Evolutionary conservation across 805 yeast species (phyloP).

Genomic region (Tetrapisispora fleetii): DNA sequence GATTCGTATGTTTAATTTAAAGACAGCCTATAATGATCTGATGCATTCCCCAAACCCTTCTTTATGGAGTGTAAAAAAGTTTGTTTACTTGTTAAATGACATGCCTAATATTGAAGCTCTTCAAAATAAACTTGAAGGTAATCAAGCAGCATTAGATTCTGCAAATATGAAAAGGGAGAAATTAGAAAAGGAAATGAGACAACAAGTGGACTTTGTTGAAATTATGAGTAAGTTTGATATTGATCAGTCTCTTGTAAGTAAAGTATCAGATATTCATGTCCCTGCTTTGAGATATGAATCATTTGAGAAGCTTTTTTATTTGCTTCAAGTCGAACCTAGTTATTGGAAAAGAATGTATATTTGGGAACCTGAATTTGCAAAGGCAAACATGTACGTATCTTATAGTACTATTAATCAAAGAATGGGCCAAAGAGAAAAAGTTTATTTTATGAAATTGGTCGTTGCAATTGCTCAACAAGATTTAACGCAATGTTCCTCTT

Average conservation of each 20-base stretch:
- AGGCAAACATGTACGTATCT: constrained; percentile 20
- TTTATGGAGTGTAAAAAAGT: constrained; percentile 61
- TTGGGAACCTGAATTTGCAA: constrained; percentile 24
- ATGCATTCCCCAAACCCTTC: constrained; percentile 69
- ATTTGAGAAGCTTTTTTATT: constrained; percentile 69
- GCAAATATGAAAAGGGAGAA: constrained; percentile 62
- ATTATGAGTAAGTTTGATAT: constrained; percentile 55
- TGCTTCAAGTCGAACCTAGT: constrained; percentile 72
- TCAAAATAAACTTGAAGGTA: constrained; percentile 56
- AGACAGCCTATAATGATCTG: constrained; percentile 63
- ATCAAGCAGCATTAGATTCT: constrained; percentile 59
- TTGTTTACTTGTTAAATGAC: constrained; percentile 65
- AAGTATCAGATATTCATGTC: not conserved
- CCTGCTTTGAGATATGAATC: constrained; percentile 15
- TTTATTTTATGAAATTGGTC: constrained; percentile 51
- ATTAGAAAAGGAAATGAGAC: constrained; percentile 64
- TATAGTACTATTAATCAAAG: constrained; percentile 24
- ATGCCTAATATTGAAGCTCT: constrained; percentile 65
- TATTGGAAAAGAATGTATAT: constrained; percentile 54
- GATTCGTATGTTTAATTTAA: constrained; percentile 57
- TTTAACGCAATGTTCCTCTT: constrained; percentile 21
- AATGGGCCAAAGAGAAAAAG: constrained; percentile 53
- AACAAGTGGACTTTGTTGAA: constrained; percentile 68
- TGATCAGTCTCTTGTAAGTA: not conserved
- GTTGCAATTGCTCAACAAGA: constrained; percentile 36